Evolutionary conservation across 805 yeast genomes (phyloP), one percentile per base, ranked within the genome.

Genomic region (Wickerhamiella vanderwaltii): DNA sequence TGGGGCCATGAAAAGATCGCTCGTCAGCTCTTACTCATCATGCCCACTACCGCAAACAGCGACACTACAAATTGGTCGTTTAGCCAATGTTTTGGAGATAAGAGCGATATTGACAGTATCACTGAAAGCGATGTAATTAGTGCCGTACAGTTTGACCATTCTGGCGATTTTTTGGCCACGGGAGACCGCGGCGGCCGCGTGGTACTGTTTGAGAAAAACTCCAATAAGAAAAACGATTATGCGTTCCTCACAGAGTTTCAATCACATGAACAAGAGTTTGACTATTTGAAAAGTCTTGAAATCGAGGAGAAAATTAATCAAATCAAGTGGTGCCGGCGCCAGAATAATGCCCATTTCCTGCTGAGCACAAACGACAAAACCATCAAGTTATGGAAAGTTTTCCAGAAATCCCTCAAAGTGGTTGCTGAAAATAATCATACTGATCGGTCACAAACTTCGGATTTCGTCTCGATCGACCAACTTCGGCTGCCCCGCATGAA

Each of bases 181-280:
- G 99, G 99, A 48, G 99, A 91, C 65, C 78, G 87, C 57, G 99
- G 99, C 42, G 99, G 99, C 22, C 73, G 99, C 49, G 96, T 91
- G 31, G 99, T 91, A 12, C 63, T 91, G 41, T 91, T 91, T 62
- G 97, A 91, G 62, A 78, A 73, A 50, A 43, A 35, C 33, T 37
- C 39, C 13, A 46, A 53, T 26, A 30, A 30, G 13, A 29, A 23
- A 9, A 87, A 96, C 62, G 98, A 93, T 62, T 93, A 91, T 65
- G 77, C 85, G 56, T 91, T 91, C 64, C 79, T 83, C 57, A 91
- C 97, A 16, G 99, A 91, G 61, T 91, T 91, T 63, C 99, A 91
- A 67, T 75, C 86, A 58, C 99, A 91, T 64, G 99, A 91, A 63
- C 96, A 97, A 7, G 98, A 91, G 62, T 91, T 91, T 57, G 99